Conservation (phyloP, 192 early-diverging fungal species). For the Entomortierella lignicola region DNA sequence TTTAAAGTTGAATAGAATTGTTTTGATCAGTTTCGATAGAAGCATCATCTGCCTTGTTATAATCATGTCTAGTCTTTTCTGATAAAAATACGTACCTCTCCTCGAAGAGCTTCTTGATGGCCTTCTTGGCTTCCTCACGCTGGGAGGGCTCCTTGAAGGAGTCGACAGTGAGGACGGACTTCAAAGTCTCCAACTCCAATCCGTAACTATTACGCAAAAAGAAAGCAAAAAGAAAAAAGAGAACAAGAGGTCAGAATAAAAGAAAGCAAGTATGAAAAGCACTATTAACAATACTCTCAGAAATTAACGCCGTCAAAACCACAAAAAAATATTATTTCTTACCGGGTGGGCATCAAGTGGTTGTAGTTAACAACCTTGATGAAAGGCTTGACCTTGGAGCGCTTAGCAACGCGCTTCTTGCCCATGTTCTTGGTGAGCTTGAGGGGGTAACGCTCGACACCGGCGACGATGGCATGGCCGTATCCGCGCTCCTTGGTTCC, state of each 20-base stretch:
- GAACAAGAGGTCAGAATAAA: too few species aligned
- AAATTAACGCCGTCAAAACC: too few species aligned
- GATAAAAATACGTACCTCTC: conserved; percentile 70
- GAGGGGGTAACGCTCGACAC: conserved; percentile 96
- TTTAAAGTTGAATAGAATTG: too few species aligned
- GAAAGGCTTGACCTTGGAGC: conserved; percentile 99
- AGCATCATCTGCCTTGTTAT: too few species aligned
- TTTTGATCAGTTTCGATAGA: too few species aligned
- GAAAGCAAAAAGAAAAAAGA: too few species aligned
- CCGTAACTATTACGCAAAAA: conserved; percentile 81
- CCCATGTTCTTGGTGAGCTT: conserved; percentile 98
- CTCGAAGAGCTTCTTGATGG: conserved; percentile 96
- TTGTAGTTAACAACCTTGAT: conserved; percentile 99
- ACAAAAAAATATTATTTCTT: conserved; percentile 10
- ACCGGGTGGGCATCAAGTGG: conserved; percentile 99
- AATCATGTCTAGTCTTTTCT: too few species aligned
- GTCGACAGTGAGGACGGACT: conserved; percentile 87
- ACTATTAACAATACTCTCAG: too few species aligned
- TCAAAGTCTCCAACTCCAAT: conserved; percentile 94
- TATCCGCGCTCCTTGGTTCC: conserved; percentile 97
- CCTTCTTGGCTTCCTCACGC: conserved; percentile 90
- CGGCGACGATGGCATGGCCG: conserved; percentile 98
- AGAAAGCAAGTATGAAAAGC: too few species aligned
- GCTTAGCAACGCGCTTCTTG: conserved; percentile 94
- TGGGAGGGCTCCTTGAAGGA: conserved; percentile 96